Percentiles rank a stretch among this genome's conserved stretches.
Conservation (phyloP, 768 basidiomycete species). For the Nidula microcarpa region DNA sequence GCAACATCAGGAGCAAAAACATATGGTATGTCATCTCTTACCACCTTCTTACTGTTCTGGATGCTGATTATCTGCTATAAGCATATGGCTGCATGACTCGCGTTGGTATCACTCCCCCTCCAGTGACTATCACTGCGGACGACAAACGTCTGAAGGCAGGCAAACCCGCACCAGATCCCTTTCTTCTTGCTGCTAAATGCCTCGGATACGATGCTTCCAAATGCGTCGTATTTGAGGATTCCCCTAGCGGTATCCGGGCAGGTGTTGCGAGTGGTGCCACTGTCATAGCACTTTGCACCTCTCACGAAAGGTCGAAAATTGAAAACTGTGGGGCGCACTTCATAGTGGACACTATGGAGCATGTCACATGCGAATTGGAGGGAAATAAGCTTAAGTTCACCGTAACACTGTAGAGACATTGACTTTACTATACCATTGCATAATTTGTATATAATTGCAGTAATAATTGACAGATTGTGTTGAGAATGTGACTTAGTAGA, state of each 20-base stretch:
- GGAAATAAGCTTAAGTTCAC: slow-evolving; percentile 43
- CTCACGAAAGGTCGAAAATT: slow-evolving; percentile 55
- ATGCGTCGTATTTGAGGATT: slow-evolving; percentile 79
- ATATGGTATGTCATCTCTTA: slow-evolving; percentile 40
- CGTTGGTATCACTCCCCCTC: slow-evolving; percentile 64
- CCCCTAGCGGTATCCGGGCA: slow-evolving; percentile 71
- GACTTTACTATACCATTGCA: too few species aligned
- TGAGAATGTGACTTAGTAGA: too few species aligned
- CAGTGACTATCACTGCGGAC: slow-evolving; percentile 72
- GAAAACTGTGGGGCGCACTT: slow-evolving; percentile 55
- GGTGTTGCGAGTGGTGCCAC: slow-evolving; percentile 72
- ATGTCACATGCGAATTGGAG: slow-evolving; percentile 36
- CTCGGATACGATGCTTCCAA: slow-evolving; percentile 52
- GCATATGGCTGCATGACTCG: slow-evolving; percentile 68
- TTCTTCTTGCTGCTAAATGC: slow-evolving; percentile 58
- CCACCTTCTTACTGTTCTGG: background rate
- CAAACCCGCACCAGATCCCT: slow-evolving; percentile 61
- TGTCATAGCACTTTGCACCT: slow-evolving; percentile 74
- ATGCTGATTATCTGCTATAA: slow-evolving; percentile 13
- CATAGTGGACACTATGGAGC: slow-evolving; percentile 53
- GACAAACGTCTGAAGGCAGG: slow-evolving; percentile 69
- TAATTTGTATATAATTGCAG: too few species aligned
- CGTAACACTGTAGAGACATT: slow-evolving; percentile 10
- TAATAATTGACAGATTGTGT: too few species aligned
- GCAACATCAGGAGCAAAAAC: slow-evolving; percentile 74